Conservation (phyloP, 805 yeast genomes). For the Yarrowia hollandica region DNA sequence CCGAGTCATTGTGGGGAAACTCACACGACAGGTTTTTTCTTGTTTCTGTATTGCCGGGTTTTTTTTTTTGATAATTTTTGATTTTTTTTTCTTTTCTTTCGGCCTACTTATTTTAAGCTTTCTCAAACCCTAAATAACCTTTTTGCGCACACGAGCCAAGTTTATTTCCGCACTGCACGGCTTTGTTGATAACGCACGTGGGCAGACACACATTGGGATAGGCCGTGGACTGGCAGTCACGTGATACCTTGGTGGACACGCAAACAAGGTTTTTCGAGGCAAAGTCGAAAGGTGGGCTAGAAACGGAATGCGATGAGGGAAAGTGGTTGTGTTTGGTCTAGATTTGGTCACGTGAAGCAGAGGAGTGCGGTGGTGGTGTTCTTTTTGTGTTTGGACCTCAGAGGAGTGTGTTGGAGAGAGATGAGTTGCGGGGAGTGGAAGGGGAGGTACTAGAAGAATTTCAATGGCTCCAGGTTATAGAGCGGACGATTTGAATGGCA, state of each 20-base stretch:
- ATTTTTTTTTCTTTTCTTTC: background rate
- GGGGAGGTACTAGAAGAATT: too few relatives aligned
- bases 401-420: too few relatives aligned
- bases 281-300: background rate
- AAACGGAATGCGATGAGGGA: background rate
- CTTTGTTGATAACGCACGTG: conserved; percentile 24
- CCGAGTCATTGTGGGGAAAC: too few relatives aligned
- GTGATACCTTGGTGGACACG: conserved; percentile 14
- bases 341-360: background rate
- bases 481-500: too few relatives aligned
- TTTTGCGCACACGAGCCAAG: conserved; percentile 12
- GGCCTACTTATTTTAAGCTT: background rate
- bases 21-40: too few relatives aligned
- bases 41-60: too few relatives aligned
- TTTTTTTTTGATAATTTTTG: background rate
- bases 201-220: background rate
- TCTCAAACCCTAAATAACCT: background rate
- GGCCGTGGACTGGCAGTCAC: background rate
- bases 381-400: too few relatives aligned
- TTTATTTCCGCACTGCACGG: background rate
- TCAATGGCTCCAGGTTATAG: too few relatives aligned
- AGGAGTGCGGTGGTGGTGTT: too few relatives aligned
- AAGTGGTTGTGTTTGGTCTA: background rate
- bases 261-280: background rate
- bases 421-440: too few relatives aligned